Base-by-base conservation (phyloP, 2,329 filamentous ascomycete species). In the Venturia aucupariae region DNA sequence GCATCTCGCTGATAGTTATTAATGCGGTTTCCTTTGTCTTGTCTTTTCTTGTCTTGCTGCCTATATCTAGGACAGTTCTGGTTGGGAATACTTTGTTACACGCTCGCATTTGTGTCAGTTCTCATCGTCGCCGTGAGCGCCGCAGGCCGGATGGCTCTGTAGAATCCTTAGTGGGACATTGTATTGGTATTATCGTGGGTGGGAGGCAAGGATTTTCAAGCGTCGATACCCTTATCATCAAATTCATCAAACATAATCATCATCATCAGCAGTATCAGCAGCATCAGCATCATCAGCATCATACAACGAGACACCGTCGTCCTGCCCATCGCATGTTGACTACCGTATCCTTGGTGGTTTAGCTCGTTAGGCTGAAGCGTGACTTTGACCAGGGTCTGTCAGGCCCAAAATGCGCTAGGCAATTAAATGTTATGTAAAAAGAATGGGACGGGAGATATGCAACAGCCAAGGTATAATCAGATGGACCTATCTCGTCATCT, bases 361-460 rank as follows among this genome's bases (percentile, higher is more conserved):
- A 32, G 27, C 27, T 55, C 17, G 15, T 35, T 55, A 55, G 51
- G 51, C 51, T 55, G 51, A 55, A 55, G 51, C 51, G 51, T 55
- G 51, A 55, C 51, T n/a, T 35, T 17, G 51, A 35, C 51, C 5
- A 35, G 24, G 51, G 51, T 30, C 27, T 35, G 22, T 7, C 27
- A 27, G 51, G 51, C 4, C 27, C 13, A 35, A 35, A 35, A 13
- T 7, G 30, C 15, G 30, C 30, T 57, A 57, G 51, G 27, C 27
- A 35, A 7, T 7, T 57, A 32, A n/a, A 35, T 35, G 27, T 57
- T 57, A 57, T 57, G 51, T 57, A 57, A 57, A n/a, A 57, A n/a
- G 30, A 57, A 57, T 57, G 51, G 51, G 51, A 35, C 30, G 51
- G 51, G 51, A 57, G 30, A 57, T 57, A 57, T 57, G 51, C 27